Conservation (phyloP, 1,139 yeast species). For the Suhomyces coccinellae region DNA sequence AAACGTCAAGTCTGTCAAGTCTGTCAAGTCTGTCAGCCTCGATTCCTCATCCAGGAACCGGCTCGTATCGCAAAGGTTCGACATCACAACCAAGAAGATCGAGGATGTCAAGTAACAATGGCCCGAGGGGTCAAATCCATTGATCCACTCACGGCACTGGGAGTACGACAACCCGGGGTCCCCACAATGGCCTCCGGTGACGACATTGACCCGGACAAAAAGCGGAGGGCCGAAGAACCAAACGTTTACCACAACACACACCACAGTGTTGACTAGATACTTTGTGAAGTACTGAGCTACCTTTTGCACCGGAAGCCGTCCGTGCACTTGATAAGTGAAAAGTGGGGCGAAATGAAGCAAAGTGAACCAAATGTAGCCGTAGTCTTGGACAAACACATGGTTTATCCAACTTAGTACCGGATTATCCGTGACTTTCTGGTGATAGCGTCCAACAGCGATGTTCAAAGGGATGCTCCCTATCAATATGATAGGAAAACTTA, state of each 20-base stretch:
- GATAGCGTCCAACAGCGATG: conserved; percentile 1
- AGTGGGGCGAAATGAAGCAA: conserved; percentile 17
- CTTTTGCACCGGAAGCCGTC: conserved; percentile 10
- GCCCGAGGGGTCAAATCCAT: conserved; percentile 66
- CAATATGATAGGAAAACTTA: conserved; percentile 1
- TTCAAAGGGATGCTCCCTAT: conserved; percentile 5
- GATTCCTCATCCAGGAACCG: neutral
- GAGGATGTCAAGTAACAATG: conserved; percentile 57
- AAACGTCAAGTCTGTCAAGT: neutral
- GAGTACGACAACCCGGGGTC: conserved; percentile 13
- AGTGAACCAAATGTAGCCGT: conserved; percentile 35
- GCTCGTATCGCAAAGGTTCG: neutral
- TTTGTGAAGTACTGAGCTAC: conserved; percentile 7
- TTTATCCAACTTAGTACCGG: conserved; percentile 8
- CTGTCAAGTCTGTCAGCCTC: neutral
- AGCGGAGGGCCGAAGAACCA: conserved; percentile 53
- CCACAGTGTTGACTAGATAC: conserved; percentile 19
- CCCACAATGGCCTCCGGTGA: conserved; percentile 10
- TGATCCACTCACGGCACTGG: conserved; percentile 53
- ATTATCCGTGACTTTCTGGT: conserved; percentile 6
- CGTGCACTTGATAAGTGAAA: conserved; percentile 8
- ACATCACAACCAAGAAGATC: conserved; percentile 46
- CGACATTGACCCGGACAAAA: conserved; percentile 40
- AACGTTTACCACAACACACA: conserved; percentile 24
- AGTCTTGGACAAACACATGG: conserved; percentile 21